Evolutionary conservation across 257 asterid genomes (phyloP), one percentile per base, ranked within the genome.

Genomic region (Ilex aquifolium): DNA sequence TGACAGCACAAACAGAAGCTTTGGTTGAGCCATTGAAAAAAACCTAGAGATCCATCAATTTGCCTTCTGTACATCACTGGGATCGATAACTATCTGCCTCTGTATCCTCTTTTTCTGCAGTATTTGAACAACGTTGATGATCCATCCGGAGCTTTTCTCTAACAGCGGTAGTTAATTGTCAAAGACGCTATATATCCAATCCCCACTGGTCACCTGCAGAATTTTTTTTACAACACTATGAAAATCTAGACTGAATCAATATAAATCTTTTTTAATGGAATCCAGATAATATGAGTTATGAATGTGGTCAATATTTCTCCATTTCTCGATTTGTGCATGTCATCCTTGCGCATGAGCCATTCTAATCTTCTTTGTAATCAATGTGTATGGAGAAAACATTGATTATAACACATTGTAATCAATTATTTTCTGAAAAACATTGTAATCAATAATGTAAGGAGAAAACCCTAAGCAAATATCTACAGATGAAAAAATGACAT

Each of bases 21-120:
- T 92, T 97, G 59, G 95, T 95, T 13, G 98, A 97, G 27, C 98
- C 98, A 82, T 87, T 88, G 83, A 21, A 92, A 92, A 71, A 78
- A 92, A 60, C 95, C 89, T 17, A 92, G 97, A 46, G 95, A 92
- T 73, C 98, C 98, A 67, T 92, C 98, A 64, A 92, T 92, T 57
- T 86, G 73, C 71, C 98, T 87, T 79, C 95, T 83, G 80, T 91
- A 91, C 66, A 91, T 88, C 80, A 72, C 70, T 91, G 96, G 73
- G 98, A 96, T 67, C 86, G 98, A 78, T 91, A 91, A 60, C 98
- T 96, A 76, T 91, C 98, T 57, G 98, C 98, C 76, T 91, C 96
- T 17, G 91, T 78, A 68, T 88, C 88, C 61, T 88, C 95, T 72
- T 86, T 91, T 62, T 69, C 83, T 27, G 88, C 96, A 60, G 88